These are phyloP conservation scores for Ustilago tritici DNA, from an alignment of 1,284 basidiomycete genomes.

Conservation along the genomic window DNA sequence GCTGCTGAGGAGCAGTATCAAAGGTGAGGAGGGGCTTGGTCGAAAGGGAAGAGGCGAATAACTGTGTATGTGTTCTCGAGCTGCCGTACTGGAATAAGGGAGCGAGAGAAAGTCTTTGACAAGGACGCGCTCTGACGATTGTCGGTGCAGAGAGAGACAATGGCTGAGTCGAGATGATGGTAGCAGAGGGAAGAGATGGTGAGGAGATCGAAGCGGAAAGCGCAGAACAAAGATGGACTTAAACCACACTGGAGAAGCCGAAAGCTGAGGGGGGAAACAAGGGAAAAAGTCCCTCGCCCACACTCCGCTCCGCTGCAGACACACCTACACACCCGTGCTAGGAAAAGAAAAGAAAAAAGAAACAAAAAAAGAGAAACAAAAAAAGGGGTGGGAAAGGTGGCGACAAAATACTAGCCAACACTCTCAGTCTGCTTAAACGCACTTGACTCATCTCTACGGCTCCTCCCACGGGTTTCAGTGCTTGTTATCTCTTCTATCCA, in stretches of 20 bases:
- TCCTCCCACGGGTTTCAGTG: neutral
- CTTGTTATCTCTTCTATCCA: neutral
- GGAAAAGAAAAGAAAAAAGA: neutral
- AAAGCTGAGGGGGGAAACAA: neutral
- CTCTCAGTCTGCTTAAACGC: neutral
- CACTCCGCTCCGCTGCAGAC: slow-evolving; percentile 2
- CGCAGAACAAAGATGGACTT: slow-evolving; percentile 1
- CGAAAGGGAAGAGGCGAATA: neutral
- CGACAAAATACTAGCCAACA: neutral
- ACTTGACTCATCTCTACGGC: slow-evolving; percentile 6
- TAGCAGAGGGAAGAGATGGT: neutral
- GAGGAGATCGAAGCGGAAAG: neutral
- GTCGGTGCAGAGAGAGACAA: neutral
- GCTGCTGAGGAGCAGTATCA: neutral
- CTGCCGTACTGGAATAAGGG: neutral
- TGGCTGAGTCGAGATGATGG: neutral
- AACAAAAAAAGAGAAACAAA: neutral
- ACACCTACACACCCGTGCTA: neutral
- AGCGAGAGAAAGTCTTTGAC: neutral
- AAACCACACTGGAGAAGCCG: slow-evolving; percentile 5
- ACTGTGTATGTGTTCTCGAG: neutral
- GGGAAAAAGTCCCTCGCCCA: neutral
- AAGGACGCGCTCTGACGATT: neutral
- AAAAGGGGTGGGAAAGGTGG: neutral
- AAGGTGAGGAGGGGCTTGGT: neutral